Base-by-base conservation (phyloP, 805 yeast species). In the Metschnikowia cerradonensis region DNA sequence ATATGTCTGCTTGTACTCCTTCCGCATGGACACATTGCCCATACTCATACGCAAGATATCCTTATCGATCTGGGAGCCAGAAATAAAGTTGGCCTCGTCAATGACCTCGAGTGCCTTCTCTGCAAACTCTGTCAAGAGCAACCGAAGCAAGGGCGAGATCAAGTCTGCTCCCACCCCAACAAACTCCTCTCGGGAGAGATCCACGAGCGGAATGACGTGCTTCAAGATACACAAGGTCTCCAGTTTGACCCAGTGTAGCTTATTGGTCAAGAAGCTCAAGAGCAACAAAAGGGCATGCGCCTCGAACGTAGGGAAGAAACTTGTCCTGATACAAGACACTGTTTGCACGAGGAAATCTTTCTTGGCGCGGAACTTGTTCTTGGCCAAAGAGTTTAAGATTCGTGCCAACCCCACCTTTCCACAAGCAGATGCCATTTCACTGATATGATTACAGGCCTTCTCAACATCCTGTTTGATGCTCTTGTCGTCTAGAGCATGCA, bases 131-230 rank as follows among this genome's bases (percentile, higher is more conserved):
- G 97, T 90, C 56, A 88, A 76, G 48, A 81, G 66, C 23, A 94
- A 72, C 49, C 98, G 76, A 57, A 94, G 72, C 45, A 95, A 72
- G 2, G 99, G 99, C 1, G 96, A 86, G 5, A 94, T 88, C 48
- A 94, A 72, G 63, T 94, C 99, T 0, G 99, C 98, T 4, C 99
- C 99, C 36, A 90, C 85, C 1, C 96, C 95, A 30, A 80, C 77
- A 63, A 90, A 90, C 60, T 86, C 96, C 17, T 86, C 88, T 35
- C 85, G 72, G 41, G 81, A 83, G 48, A 91, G 71, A 61, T 94
- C 91, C 14, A 90, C 84, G 52, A 80, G 73, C 1, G 96, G 91
- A 54, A 95, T 78, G 6, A 94, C 66, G 44, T 82, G 80, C 59
- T 86, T 84, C 56, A 94, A 75, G 1, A 90, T 67, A 47, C 82